Conservation (phyloP, 2,329 filamentous ascomycete genomes). For the Aaosphaeria pasadenensis region DNA sequence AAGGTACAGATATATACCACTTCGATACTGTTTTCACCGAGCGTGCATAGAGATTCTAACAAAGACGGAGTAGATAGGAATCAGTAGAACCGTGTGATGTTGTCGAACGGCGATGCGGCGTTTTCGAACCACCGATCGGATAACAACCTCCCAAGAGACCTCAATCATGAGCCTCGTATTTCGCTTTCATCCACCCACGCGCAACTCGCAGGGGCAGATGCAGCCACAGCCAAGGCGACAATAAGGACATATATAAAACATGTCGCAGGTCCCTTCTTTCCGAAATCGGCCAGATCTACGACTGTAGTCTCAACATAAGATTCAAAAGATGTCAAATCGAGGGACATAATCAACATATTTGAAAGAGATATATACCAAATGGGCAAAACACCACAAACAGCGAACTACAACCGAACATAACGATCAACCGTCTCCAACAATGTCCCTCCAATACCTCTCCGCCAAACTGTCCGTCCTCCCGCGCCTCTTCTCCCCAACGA, state of each 20-base stretch:
- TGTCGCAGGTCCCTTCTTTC: too few species aligned
- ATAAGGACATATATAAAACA: too few species aligned
- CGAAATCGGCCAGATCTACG: too few species aligned
- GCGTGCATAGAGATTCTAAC: too few species aligned
- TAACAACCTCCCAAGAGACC: background rate
- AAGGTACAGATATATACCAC: too few species aligned
- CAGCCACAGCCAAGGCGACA: too few species aligned
- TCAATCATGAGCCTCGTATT: background rate
- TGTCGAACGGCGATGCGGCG: background rate
- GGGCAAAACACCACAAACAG: too few species aligned
- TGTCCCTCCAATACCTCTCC: constrained; percentile 8
- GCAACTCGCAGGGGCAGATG: background rate
- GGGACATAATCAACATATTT: background rate
- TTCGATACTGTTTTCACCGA: too few species aligned
- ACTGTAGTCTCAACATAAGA: too few species aligned
- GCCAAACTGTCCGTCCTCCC: constrained; percentile 13
- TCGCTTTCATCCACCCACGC: background rate
- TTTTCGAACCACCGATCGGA: background rate
- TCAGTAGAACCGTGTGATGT: background rate
- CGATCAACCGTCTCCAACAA: too few species aligned
- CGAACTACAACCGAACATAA: too few species aligned
- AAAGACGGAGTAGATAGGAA: too few species aligned
- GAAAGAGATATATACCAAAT: background rate
- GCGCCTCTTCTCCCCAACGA: constrained; percentile 9
- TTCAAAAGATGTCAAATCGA: background rate